Conservation (phyloP, 495 filamentous ascomycete genomes). For the Cercophora sp. region DNA sequence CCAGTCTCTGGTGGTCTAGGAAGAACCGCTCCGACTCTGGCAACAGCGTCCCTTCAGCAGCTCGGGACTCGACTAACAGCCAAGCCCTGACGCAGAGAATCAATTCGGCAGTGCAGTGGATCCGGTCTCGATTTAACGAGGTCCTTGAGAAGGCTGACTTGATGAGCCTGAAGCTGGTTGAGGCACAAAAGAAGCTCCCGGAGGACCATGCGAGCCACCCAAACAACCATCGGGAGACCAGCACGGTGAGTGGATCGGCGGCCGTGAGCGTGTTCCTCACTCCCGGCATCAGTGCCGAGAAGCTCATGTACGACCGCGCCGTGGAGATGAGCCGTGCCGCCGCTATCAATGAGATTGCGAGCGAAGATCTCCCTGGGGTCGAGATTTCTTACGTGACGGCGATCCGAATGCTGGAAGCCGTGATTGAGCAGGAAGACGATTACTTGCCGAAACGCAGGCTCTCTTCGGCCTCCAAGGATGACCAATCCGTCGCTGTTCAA, state of each 20-base stretch:
- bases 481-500: constrained; percentile 33
- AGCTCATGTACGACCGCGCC: constrained; percentile 96
- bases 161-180: constrained; percentile 78
- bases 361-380: constrained; percentile 81
- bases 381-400: constrained; percentile 92
- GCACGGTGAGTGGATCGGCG: constrained; percentile 56
- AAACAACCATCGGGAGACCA: constrained; percentile 57
- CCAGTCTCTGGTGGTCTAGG: constrained; percentile 84
- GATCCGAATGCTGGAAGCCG: constrained; percentile 88
- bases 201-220: constrained; percentile 83
- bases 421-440: constrained; percentile 82
- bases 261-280: constrained; percentile 49
- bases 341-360: constrained; percentile 91
- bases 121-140: constrained; percentile 90
- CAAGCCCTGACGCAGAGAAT: constrained; percentile 66
- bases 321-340: constrained; percentile 93
- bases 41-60: constrained; percentile 38
- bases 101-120: constrained; percentile 93
- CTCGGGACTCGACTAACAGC: constrained; percentile 42
- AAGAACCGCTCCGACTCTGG: constrained; percentile 65
- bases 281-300: constrained; percentile 85
- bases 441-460: constrained; percentile 42
- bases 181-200: constrained; percentile 80
- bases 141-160: constrained; percentile 92
- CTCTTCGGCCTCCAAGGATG: constrained; percentile 36